These are phyloP conservation scores for Hymenoscyphus occultus DNA, from an alignment of 2,329 filamentous ascomycete genomes.

Conservation along the genomic window DNA sequence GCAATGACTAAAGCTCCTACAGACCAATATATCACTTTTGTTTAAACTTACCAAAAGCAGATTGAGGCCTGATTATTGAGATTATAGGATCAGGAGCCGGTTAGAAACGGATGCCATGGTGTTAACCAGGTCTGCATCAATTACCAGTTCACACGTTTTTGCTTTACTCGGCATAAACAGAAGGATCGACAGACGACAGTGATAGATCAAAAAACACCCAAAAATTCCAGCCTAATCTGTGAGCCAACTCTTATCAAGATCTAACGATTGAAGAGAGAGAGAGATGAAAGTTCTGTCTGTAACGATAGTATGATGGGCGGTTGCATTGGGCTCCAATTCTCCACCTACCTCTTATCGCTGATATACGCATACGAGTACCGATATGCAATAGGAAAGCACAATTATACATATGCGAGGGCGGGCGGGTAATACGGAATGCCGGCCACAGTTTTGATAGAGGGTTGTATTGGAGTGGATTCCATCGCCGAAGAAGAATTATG, in stretches of 20 bases:
- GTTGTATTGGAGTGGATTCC: conserved; percentile 1
- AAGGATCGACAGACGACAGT: not conserved
- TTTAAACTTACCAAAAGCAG: not conserved
- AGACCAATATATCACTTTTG: not conserved
- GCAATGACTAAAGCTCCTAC: no score
- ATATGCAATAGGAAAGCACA: not conserved
- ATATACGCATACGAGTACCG: no score
- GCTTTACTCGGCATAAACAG: not conserved
- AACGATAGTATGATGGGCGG: not conserved
- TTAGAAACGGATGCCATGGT: not conserved
- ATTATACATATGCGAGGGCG: not conserved
- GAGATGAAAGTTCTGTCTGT: not conserved
- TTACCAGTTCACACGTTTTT: not conserved
- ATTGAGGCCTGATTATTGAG: not conserved
- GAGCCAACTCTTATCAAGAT: not conserved
- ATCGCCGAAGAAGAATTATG: not conserved
- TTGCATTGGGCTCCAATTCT: not conserved
- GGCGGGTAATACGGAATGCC: not conserved
- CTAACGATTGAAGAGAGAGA: not conserved
- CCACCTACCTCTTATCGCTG: not conserved
- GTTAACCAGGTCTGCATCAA: not conserved
- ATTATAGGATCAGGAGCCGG: not conserved
- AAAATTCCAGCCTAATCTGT: not conserved
- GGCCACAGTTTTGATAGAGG: not conserved
- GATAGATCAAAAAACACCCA: not conserved